phyloP scores from a whole-genome alignment of 352 stramenopile species.

The Pythium utonaiense region DNA sequence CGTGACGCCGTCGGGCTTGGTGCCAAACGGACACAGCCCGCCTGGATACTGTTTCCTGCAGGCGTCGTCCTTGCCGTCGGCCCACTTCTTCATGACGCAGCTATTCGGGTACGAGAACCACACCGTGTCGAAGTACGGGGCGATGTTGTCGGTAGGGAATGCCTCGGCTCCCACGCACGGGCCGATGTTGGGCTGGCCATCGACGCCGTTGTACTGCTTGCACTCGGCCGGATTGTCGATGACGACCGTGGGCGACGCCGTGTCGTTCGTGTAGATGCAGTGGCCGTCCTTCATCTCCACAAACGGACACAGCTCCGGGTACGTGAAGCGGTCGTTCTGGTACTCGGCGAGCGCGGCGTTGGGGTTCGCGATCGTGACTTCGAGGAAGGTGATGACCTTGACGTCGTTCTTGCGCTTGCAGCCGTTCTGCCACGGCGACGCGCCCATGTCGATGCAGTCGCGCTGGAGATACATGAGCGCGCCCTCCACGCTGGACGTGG shows the following conservation, averaged over 20 bases:
- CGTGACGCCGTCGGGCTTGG: slow-evolving; percentile 40
- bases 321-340: slow-evolving; percentile 46
- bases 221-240: slow-evolving; percentile 35
- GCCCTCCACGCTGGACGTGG: slow-evolving; percentile 65
- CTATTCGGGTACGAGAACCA: slow-evolving; percentile 75
- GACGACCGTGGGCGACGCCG: slow-evolving; percentile 17
- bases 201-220: slow-evolving; percentile 60
- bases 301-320: slow-evolving; percentile 71
- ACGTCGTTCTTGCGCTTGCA: slow-evolving; percentile 59
- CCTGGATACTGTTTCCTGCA: slow-evolving; percentile 36
- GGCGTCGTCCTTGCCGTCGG: slow-evolving; percentile 34
- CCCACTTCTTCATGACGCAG: slow-evolving; percentile 55
- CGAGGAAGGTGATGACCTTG: slow-evolving; percentile 58
- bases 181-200: slow-evolving; percentile 49
- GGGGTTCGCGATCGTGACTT: slow-evolving; percentile 58
- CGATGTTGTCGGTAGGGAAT: slow-evolving; percentile 48
- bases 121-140: slow-evolving; percentile 59
- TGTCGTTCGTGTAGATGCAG: slow-evolving; percentile 37
- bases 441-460: slow-evolving; percentile 59
- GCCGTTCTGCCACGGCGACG: slow-evolving; percentile 22
- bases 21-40: slow-evolving; percentile 58
- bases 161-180: slow-evolving; percentile 57
- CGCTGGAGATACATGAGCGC: slow-evolving; percentile 69
- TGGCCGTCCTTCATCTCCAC: slow-evolving; percentile 55
- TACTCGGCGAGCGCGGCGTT: slow-evolving; percentile 61